A percentile compares a stretch with the other conserved stretches of the same genome.
These are phyloP conservation scores for Malassezia sp. DNA, from an alignment of 1,284 basidiomycete species.

Conservation along the genomic window DNA sequence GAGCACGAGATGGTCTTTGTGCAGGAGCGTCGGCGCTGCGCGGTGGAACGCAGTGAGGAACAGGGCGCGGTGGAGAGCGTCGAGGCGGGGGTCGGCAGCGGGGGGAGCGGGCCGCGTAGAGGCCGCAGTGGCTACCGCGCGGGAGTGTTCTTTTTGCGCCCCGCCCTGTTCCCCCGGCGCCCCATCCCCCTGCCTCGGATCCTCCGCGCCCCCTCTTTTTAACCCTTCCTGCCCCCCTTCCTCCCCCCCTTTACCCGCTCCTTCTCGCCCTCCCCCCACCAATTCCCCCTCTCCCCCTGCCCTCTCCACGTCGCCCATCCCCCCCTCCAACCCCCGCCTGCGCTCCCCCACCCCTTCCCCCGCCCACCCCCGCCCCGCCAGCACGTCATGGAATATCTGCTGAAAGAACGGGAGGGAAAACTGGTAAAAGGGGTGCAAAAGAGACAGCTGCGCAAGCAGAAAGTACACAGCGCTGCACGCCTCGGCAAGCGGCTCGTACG, in stretches of 20 bases:
- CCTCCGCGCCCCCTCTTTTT: too few relatives aligned
- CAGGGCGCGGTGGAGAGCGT: slow-evolving; percentile 76
- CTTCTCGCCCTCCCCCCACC: too few relatives aligned
- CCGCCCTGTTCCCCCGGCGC: too few relatives aligned
- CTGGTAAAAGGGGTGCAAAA: slow-evolving; percentile 96
- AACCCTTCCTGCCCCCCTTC: too few relatives aligned
- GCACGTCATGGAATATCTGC: slow-evolving; percentile 90
- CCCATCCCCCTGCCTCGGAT: slow-evolving; percentile 20
- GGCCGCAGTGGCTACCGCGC: too few relatives aligned
- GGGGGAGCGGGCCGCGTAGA: too few relatives aligned
- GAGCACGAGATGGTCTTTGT: slow-evolving; percentile 82
- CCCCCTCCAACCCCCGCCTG: too few relatives aligned
- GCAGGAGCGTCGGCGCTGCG: slow-evolving; percentile 78
- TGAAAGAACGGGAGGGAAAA: slow-evolving; percentile 97
- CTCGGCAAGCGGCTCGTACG: slow-evolving; percentile 87
- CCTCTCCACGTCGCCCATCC: slow-evolving; percentile 69
- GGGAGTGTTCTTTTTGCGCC: too few relatives aligned
- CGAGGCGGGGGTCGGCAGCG: slow-evolving; percentile 58
- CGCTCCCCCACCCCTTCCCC: too few relatives aligned
- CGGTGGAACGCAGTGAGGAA: slow-evolving; percentile 82
- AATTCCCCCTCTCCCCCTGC: too few relatives aligned
- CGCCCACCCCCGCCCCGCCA: slow-evolving; percentile 69
- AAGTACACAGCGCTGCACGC: slow-evolving; percentile 97
- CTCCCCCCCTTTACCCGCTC: too few relatives aligned
- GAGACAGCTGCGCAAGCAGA: slow-evolving; percentile 82